Evolutionary conservation across 1,284 basidiomycete genomes (phyloP).

Genomic region (Porodaedalea pini): DNA sequence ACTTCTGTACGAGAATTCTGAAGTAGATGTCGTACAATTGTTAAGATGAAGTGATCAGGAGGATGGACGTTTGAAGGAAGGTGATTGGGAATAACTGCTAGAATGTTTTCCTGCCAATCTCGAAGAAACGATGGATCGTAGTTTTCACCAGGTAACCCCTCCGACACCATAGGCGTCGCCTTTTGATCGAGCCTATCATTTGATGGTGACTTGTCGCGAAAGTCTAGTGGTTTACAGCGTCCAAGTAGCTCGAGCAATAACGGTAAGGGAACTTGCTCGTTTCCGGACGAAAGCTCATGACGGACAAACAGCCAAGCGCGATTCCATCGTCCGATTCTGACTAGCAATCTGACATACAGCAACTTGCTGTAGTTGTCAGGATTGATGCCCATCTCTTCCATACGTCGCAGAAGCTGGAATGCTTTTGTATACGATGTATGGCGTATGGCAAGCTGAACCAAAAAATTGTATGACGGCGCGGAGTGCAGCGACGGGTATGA

Average conservation of each 20-base stretch:
- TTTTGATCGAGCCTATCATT: neutral
- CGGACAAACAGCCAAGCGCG: conserved; percentile 28
- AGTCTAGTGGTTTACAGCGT: conserved; percentile 3
- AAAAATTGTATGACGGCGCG: conserved; percentile 33
- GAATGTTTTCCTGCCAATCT: neutral
- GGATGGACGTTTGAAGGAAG: conserved; percentile 4
- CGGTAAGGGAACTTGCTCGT: neutral
- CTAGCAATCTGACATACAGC: conserved; percentile 33
- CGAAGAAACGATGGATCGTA: neutral
- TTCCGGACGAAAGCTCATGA: neutral
- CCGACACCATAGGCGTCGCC: too few species aligned
- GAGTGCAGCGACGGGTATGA: conserved; percentile 25
- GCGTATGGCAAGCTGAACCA: conserved; percentile 33
- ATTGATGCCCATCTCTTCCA: conserved; percentile 29
- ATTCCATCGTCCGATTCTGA: conserved; percentile 33
- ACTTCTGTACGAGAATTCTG: conserved; percentile 10
- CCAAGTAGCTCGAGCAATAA: conserved; percentile 18
- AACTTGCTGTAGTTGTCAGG: conserved; percentile 31
- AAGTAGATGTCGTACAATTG: conserved; percentile 13
- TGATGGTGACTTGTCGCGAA: neutral
- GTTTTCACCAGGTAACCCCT: neutral
- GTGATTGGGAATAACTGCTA: neutral
- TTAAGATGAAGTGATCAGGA: conserved; percentile 12
- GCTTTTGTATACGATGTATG: conserved; percentile 31
- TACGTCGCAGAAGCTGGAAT: conserved; percentile 27